phyloP scores from a whole-genome alignment of 352 stramenopile genomes.

The Phytophthora sansomeana region DNA sequence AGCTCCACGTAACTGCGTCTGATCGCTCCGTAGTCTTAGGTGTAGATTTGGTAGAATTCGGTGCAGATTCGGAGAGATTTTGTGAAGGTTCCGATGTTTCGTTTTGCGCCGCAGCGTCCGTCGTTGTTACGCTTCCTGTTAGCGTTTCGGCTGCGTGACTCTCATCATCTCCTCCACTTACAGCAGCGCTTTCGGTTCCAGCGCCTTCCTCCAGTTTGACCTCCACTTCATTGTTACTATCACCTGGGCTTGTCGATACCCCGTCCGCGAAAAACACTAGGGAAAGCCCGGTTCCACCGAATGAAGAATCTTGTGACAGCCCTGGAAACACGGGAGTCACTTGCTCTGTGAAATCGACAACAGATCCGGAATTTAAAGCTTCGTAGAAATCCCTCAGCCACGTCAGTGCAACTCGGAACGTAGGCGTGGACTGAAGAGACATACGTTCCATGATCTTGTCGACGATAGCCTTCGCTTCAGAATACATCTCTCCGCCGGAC shows the following conservation, averaged over 20 bases:
- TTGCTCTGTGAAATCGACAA: neutral
- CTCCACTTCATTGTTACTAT: too few relatives aligned
- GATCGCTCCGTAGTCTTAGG: too few relatives aligned
- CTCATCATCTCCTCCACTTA: too few relatives aligned
- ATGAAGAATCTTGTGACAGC: neutral
- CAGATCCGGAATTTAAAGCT: neutral
- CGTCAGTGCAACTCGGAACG: constrained; percentile 1
- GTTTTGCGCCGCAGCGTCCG: too few relatives aligned
- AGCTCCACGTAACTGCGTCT: neutral
- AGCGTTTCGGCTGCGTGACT: too few relatives aligned
- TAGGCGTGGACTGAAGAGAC: constrained; percentile 20
- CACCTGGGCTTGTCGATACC: too few relatives aligned
- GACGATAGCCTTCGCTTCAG: neutral
- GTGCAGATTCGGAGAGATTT: too few relatives aligned
- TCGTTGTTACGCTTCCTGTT: too few relatives aligned
- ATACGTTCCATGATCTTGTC: constrained; percentile 18
- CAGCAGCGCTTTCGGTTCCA: too few relatives aligned
- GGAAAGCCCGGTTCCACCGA: neutral
- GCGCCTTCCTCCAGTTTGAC: too few relatives aligned
- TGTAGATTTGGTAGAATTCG: neutral
- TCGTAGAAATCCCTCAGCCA: constrained; percentile 32
- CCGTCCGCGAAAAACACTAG: neutral
- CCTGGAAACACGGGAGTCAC: neutral
- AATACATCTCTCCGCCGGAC: neutral
- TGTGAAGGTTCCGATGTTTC: too few relatives aligned